Evolutionary conservation across 2,329 filamentous ascomycete species (phyloP).

Genomic region (Basipetospora chlamydospora): DNA sequence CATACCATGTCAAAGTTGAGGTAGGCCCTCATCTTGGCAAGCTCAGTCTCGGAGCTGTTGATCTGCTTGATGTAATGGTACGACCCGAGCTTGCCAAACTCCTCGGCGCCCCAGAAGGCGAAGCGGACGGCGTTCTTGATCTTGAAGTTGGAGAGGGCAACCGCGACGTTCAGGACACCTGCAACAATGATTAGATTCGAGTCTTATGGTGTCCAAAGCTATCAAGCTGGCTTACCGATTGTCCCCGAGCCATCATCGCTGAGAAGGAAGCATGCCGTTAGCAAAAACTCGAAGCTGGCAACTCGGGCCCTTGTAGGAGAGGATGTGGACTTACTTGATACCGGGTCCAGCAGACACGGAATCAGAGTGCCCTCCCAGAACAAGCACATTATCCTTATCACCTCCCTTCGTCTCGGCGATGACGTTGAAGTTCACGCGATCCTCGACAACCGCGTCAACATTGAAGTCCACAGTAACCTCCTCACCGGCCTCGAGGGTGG

Average conservation of each 20-base stretch:
- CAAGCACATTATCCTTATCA: constrained; percentile 32
- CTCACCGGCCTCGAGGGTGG: constrained; percentile 15
- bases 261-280: background rate
- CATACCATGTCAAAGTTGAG: constrained; percentile 43
- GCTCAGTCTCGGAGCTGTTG: constrained; percentile 25
- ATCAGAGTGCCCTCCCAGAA: constrained; percentile 32
- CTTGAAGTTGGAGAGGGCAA: constrained; percentile 24
- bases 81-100: constrained; percentile 33
- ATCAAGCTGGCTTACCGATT: too few relatives aligned
- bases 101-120: constrained; percentile 37
- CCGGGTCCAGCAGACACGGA: constrained; percentile 35
- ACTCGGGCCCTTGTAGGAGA: too few relatives aligned
- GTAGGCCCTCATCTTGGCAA: constrained; percentile 35
- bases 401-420: constrained; percentile 33
- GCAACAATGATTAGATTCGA: too few relatives aligned
- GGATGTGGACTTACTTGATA: constrained; percentile 30
- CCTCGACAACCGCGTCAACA: constrained; percentile 32
- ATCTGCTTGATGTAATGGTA: constrained; percentile 30
- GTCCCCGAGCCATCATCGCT: constrained; percentile 45
- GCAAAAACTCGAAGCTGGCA: background rate
- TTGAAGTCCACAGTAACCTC: constrained; percentile 19
- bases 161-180: constrained; percentile 30
- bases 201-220: too few relatives aligned
- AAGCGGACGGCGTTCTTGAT: constrained; percentile 35
- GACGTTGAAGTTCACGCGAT: constrained; percentile 33